Evolutionary conservation across 257 asterid species (phyloP).

Genomic region (Solanum raphanifolium): DNA sequence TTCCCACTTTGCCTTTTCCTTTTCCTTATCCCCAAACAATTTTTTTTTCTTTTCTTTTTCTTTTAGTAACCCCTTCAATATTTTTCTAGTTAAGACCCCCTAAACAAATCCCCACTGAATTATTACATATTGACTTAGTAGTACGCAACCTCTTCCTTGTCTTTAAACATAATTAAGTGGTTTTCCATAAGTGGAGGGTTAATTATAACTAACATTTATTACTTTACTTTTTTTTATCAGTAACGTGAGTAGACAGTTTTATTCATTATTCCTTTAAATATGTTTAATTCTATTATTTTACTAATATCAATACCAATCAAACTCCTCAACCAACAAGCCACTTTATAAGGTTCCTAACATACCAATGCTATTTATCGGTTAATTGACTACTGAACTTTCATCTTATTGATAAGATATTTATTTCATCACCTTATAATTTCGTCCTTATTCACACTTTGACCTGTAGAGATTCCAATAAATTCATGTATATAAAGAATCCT

Average conservation of each 20-base stretch:
- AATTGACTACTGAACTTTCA: neutral
- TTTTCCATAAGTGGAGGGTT: neutral
- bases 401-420: neutral
- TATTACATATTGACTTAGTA: neutral
- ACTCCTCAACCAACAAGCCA: neutral
- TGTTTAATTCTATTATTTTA: neutral
- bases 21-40: neutral
- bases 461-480: neutral
- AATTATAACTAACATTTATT: neutral
- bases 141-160: neutral
- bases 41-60: neutral
- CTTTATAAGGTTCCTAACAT: neutral
- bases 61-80: neutral
- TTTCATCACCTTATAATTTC: neutral
- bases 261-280: neutral
- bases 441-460: too few relatives aligned
- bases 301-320: neutral
- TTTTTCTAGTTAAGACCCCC: neutral
- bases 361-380: neutral
- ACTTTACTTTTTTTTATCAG: neutral
- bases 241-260: neutral
- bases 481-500: neutral
- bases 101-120: neutral
- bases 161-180: neutral
- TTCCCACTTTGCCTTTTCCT: neutral